Conservation (phyloP, 1,284 basidiomycete genomes). For the Thelephora terrestris region DNA sequence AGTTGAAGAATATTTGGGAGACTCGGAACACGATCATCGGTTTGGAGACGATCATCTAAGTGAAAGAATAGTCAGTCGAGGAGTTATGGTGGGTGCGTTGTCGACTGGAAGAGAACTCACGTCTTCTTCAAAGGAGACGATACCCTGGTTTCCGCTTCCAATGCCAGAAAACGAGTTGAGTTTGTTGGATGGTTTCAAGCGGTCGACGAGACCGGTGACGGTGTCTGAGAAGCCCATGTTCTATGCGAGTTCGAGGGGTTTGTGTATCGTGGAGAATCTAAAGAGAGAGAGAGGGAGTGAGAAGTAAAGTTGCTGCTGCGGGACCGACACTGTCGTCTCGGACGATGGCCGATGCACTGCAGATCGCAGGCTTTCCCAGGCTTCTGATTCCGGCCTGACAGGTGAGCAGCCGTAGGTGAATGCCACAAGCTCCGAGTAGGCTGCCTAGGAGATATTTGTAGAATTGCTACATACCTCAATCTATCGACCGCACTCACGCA, state of each 20-base stretch:
- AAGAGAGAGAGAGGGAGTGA: neutral
- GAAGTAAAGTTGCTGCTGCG: neutral
- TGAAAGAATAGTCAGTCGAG: conserved; percentile 14
- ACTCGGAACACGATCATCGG: conserved; percentile 64
- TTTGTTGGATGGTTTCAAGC: neutral
- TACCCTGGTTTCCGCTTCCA: conserved; percentile 41
- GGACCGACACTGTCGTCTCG: neutral
- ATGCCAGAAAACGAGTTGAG: conserved; percentile 17
- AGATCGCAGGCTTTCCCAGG: too few species aligned
- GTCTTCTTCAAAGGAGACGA: conserved; percentile 57
- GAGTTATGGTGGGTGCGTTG: conserved; percentile 5
- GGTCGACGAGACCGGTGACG: neutral
- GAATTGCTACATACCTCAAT: too few species aligned
- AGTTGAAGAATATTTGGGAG: conserved; percentile 79
- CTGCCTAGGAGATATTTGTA: too few species aligned
- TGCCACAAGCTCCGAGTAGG: too few species aligned
- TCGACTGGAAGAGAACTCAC: conserved; percentile 32
- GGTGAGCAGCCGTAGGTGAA: too few species aligned
- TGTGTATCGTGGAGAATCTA: neutral
- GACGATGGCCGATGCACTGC: too few species aligned
- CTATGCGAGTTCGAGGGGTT: neutral
- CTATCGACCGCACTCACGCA: too few species aligned
- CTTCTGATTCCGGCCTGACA: too few species aligned
- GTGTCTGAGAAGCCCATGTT: conserved; percentile 1
- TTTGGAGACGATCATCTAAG: conserved; percentile 77